phyloP scores from a whole-genome alignment of 306 rosid species.

The Glycine latifolia region DNA sequence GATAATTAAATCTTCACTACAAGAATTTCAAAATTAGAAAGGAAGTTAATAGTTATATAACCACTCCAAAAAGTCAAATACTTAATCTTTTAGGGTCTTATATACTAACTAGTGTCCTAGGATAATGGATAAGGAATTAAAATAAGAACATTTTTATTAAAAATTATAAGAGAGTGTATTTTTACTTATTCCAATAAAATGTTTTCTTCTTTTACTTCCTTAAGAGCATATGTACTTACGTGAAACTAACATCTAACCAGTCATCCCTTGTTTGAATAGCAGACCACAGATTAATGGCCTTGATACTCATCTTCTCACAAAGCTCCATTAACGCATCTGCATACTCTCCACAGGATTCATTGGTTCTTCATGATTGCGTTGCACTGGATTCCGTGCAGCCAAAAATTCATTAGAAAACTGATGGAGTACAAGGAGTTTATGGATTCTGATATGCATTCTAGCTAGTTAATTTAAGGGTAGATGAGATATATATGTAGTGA shows the following conservation, averaged over 20 bases:
- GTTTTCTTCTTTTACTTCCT: no score
- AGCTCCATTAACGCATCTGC: conserved; percentile 73
- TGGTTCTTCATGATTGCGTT: conserved; percentile 49
- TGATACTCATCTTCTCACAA: conserved; percentile 62
- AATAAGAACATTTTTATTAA: no score
- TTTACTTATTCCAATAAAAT: no score
- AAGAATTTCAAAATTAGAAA: no score
- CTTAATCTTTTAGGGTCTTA: no score
- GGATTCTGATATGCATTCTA: background rate
- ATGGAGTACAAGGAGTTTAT: background rate
- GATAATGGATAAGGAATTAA: no score
- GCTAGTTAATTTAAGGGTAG: background rate
- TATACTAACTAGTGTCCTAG: no score
- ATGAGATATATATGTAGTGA: background rate
- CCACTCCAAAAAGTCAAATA: no score
- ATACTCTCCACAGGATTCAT: conserved; percentile 63
- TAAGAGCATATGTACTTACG: conserved; percentile 53
- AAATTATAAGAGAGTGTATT: no score
- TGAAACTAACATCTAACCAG: conserved; percentile 74
- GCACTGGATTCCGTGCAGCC: conserved; percentile 37
- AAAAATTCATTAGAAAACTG: background rate
- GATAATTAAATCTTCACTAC: background rate
- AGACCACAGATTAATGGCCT: conserved; percentile 67
- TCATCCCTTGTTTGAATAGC: conserved; percentile 68
- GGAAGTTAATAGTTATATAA: no score